Conservation (phyloP, 1,139 yeast genomes). For the Pichia sp. region DNA sequence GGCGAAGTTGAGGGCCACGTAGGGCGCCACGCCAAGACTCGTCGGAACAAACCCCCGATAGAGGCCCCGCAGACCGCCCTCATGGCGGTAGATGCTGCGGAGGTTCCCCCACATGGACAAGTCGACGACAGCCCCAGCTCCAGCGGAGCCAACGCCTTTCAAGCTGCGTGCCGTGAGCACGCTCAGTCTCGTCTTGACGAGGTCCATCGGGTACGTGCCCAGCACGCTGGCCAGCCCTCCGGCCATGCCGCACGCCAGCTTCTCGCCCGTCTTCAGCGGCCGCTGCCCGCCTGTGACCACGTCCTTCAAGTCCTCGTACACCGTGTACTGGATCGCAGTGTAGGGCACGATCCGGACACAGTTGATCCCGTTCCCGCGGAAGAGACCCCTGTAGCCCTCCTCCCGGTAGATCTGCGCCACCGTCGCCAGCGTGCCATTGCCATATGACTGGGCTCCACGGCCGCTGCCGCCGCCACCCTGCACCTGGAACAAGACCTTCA, state of each 20-base stretch:
- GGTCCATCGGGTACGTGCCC: slow-evolving; percentile 87
- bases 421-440: slow-evolving; percentile 72
- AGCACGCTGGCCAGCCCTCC: slow-evolving; percentile 81
- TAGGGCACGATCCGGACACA: slow-evolving; percentile 90
- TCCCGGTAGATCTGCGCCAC: slow-evolving; percentile 75
- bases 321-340: slow-evolving; percentile 90
- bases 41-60: slow-evolving; percentile 89
- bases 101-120: slow-evolving; percentile 68
- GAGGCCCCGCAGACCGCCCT: slow-evolving; percentile 77
- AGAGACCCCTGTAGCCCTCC: slow-evolving; percentile 85
- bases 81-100: slow-evolving; percentile 56
- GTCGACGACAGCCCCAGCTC: slow-evolving; percentile 30
- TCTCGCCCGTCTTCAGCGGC: slow-evolving; percentile 44
- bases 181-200: slow-evolving; percentile 83
- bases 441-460: slow-evolving; percentile 36
- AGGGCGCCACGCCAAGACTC: slow-evolving; percentile 90
- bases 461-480: slow-evolving; percentile 55
- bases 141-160: slow-evolving; percentile 36
- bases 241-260: slow-evolving; percentile 71
- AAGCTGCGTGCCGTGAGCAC: slow-evolving; percentile 77
- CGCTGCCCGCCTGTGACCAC: slow-evolving; percentile 33
- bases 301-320: slow-evolving; percentile 40
- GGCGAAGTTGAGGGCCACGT: slow-evolving; percentile 89
- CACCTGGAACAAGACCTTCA: slow-evolving; percentile 84
- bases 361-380: slow-evolving; percentile 86